Percentiles rank a stretch among this genome's conserved stretches.
phyloP scores from a whole-genome alignment of 2,329 filamentous ascomycete species.

The Hymenoscyphus repandus region DNA sequence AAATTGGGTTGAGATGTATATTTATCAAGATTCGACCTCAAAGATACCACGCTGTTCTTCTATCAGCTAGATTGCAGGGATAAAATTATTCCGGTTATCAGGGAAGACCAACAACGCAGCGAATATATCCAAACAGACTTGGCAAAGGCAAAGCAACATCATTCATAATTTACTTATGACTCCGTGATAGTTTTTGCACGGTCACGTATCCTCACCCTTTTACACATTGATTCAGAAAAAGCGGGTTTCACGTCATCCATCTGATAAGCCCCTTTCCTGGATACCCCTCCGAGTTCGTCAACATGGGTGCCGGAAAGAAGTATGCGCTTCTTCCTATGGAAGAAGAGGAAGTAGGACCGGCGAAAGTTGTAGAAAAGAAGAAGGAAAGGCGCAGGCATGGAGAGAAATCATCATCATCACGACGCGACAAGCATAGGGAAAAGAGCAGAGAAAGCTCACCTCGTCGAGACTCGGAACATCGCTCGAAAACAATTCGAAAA shows the following conservation, averaged over 20 bases:
- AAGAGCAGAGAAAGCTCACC: slow-evolving; percentile 30
- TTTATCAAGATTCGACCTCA: neutral
- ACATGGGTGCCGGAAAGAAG: slow-evolving; percentile 44
- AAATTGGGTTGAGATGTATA: neutral
- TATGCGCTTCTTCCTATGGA: slow-evolving; percentile 66
- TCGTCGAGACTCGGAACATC: slow-evolving; percentile 35
- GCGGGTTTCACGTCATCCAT: neutral
- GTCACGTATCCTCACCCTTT: neutral
- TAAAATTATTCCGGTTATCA: slow-evolving; percentile 3
- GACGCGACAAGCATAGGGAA: slow-evolving; percentile 35
- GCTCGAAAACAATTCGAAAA: slow-evolving; percentile 45
- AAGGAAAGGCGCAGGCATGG: slow-evolving; percentile 33
- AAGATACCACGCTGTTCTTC: slow-evolving; percentile 13
- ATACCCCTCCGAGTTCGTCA: neutral
- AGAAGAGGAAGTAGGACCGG: slow-evolving; percentile 53
- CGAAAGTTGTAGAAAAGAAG: slow-evolving; percentile 46
- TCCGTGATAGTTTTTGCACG: too few relatives aligned
- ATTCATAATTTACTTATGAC: too few relatives aligned
- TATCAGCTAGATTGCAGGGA: neutral
- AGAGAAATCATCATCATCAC: slow-evolving; percentile 33
- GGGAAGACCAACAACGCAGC: neutral
- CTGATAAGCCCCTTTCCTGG: neutral
- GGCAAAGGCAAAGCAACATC: too few relatives aligned
- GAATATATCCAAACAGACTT: neutral
- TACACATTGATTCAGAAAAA: neutral